phyloP scores from a whole-genome alignment of 2,329 filamentous ascomycete genomes.

The Diplodia mutila region DNA sequence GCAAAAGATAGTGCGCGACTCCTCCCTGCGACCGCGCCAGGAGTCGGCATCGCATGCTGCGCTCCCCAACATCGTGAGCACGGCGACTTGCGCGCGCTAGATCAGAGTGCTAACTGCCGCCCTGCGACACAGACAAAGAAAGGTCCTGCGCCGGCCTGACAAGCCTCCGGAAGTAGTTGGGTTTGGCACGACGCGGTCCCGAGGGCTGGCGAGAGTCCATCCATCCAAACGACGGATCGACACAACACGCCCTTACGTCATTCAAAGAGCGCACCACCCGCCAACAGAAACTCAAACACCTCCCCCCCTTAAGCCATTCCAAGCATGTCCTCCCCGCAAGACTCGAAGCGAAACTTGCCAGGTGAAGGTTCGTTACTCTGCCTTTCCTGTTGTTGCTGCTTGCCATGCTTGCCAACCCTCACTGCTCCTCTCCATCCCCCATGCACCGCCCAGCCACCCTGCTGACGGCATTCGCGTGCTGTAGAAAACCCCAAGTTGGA shows the following conservation, averaged over 20 bases:
- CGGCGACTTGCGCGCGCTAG: constrained; percentile 1
- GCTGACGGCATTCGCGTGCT: constrained; percentile 2
- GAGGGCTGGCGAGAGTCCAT: constrained; percentile 30
- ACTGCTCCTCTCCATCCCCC: neutral
- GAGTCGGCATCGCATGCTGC: constrained; percentile 14
- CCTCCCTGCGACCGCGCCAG: constrained; percentile 26
- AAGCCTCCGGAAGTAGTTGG: constrained; percentile 31
- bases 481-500: constrained; percentile 22
- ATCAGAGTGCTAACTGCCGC: constrained; percentile 12
- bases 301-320: constrained; percentile 38
- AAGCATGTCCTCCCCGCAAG: constrained; percentile 45
- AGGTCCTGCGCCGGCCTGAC: neutral
- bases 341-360: constrained; percentile 42
- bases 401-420: neutral
- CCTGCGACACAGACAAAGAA: constrained; percentile 26
- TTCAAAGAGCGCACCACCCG: constrained; percentile 38
- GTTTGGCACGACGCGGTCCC: constrained; percentile 28
- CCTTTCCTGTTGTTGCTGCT: neutral
- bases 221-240: constrained; percentile 30
- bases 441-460: neutral
- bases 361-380: constrained; percentile 39
- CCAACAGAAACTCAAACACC: constrained; percentile 40
- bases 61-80: neutral
- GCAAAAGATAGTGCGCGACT: constrained; percentile 25
- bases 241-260: constrained; percentile 40